Conservation (phyloP, 2,329 filamentous ascomycete species). For the Pochonia chlamydosporia region DNA sequence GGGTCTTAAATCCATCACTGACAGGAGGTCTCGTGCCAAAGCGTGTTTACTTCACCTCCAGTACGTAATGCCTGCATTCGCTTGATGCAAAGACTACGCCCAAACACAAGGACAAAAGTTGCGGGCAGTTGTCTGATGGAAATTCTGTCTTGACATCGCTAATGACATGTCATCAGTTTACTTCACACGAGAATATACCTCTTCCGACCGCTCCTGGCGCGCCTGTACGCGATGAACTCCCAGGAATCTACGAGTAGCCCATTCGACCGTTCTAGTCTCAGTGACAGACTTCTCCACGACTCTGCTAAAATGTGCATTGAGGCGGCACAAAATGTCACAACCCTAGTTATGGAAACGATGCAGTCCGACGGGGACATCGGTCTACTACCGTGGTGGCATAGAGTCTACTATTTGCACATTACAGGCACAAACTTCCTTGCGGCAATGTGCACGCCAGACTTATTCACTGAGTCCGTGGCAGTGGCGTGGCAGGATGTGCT, state of each 20-base stretch:
- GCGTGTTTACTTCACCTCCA: slow-evolving; percentile 6
- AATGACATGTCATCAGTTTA: no score
- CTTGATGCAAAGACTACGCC: background rate
- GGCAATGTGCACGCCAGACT: slow-evolving; percentile 16
- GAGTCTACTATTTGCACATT: slow-evolving; percentile 14
- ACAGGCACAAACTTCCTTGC: slow-evolving; percentile 12
- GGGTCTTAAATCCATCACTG: background rate
- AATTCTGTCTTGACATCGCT: no score
- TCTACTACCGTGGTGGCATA: slow-evolving; percentile 13
- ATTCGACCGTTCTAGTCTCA: background rate
- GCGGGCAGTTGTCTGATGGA: no score
- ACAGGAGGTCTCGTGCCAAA: slow-evolving; percentile 2
- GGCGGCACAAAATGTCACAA: background rate
- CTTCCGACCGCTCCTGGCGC: background rate
- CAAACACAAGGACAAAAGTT: no score
- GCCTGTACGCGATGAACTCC: background rate
- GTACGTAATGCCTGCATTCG: background rate
- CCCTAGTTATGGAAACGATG: background rate
- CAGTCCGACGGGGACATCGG: slow-evolving; percentile 3
- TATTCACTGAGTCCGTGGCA: slow-evolving; percentile 19
- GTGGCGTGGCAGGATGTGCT: slow-evolving; percentile 18
- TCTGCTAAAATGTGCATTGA: background rate
- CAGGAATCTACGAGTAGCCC: no score
- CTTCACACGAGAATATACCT: slow-evolving; percentile 7
- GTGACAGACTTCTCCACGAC: background rate